Evolutionary conservation across 768 basidiomycete genomes (phyloP).

Genomic region (Lentinula sp.): DNA sequence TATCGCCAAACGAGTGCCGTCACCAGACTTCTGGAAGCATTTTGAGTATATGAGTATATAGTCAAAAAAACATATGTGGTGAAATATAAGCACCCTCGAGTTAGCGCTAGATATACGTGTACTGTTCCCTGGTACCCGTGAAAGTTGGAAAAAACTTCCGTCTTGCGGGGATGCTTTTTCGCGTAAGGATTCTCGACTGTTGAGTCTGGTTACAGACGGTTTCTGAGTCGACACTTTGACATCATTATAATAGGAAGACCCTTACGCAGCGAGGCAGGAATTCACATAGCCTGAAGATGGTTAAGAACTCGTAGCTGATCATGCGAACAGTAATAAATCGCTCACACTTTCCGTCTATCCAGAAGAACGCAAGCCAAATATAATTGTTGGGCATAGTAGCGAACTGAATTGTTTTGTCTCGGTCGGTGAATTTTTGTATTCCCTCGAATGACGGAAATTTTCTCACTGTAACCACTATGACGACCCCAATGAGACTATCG

Average conservation of each 20-base stretch:
- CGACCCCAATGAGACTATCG: slow-evolving; percentile 33
- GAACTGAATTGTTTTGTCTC: slow-evolving; percentile 23
- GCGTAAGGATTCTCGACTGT: slow-evolving; percentile 41
- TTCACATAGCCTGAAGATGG: slow-evolving; percentile 41
- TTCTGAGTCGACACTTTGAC: background rate
- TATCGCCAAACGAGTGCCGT: slow-evolving; percentile 12
- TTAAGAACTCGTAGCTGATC: background rate
- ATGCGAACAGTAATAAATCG: background rate
- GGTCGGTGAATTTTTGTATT: background rate
- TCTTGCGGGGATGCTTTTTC: slow-evolving; percentile 27
- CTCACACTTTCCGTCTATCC: slow-evolving; percentile 46
- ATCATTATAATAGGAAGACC: slow-evolving; percentile 7
- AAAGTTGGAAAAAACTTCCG: slow-evolving; percentile 29
- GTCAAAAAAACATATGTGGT: background rate
- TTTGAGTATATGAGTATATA: background rate
- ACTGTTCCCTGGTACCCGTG: slow-evolving; percentile 18
- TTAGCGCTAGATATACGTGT: background rate
- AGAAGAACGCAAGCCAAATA: slow-evolving; percentile 45
- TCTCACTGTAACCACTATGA: slow-evolving; percentile 33
- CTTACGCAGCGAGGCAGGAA: slow-evolving; percentile 45
- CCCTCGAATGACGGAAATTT: background rate
- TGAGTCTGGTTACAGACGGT: slow-evolving; percentile 24
- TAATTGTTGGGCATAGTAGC: slow-evolving; percentile 40
- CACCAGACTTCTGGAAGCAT: background rate
- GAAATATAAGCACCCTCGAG: background rate